phyloP scores from a whole-genome alignment of 345 rosid genomes.

The Murraya paniculata region DNA sequence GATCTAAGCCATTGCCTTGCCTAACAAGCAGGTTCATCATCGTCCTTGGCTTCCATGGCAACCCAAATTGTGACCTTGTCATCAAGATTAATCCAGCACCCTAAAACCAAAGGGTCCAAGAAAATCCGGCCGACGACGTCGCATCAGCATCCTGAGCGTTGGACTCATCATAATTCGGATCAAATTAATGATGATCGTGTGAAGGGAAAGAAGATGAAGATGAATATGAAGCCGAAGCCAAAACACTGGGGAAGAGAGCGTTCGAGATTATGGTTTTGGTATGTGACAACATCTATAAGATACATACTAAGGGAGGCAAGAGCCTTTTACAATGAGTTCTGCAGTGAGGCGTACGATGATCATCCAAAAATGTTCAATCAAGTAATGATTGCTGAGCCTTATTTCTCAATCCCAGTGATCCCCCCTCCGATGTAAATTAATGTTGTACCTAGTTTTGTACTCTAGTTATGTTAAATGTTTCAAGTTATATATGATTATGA shows the following conservation, averaged over 20 bases:
- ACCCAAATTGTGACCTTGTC: background rate
- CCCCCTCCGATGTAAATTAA: slow-evolving; percentile 17
- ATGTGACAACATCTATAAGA: slow-evolving; percentile 35
- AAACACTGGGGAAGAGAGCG: background rate
- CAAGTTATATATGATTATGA: background rate
- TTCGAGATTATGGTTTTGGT: slow-evolving; percentile 24
- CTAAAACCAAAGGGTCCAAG: background rate
- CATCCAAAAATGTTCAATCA: background rate
- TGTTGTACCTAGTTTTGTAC: background rate
- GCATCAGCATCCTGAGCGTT: background rate
- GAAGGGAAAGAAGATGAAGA: background rate
- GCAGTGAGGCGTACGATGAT: slow-evolving; percentile 26
- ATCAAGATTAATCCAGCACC: background rate
- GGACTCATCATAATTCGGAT: too few relatives aligned
- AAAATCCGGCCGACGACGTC: background rate
- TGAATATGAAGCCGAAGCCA: background rate
- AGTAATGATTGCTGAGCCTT: slow-evolving; percentile 31
- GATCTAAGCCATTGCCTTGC: too few relatives aligned
- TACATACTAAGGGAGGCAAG: slow-evolving; percentile 40
- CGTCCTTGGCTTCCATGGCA: slow-evolving; percentile 13
- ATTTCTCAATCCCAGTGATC: slow-evolving; percentile 45
- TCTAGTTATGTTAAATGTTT: background rate
- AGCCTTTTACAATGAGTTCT: slow-evolving; percentile 44
- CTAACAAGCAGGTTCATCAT: too few relatives aligned
- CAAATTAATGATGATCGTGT: too few relatives aligned